Evolutionary conservation across 1,139 yeast species (phyloP), one percentile per base, ranked within the genome.

Genomic region (Suhomyces wounanorum): DNA sequence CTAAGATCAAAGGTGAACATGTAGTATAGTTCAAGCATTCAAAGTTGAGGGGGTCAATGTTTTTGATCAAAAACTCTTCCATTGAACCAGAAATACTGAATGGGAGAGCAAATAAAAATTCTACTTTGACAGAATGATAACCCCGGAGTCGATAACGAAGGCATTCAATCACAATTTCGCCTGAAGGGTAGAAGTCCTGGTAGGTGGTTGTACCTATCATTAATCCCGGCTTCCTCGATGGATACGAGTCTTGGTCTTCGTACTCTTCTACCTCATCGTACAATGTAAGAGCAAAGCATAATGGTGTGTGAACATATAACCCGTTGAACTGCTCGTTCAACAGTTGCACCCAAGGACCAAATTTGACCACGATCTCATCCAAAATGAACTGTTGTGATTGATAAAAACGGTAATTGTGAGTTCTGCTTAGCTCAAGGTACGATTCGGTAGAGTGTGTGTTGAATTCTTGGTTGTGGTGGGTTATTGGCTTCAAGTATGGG

Each of bases 91-190:
- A 45, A 9, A 55, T 41, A 16, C 52, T 33, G 14, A 37, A 36
- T 3, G 57, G 55, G 6, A 53, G 25, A 2, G 53, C 37, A 33
- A 55, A 53, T 10, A 55, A 23, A 31, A 53, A 53, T 28, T 55
- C 55, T 11, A 55, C 39, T n/a, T 45, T 39, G 10, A 50, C 57
- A 3, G 39, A 25, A 16, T 43, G 38, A 35, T 51, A 55, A 1
- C 56, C 56, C 4, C 55, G 46, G 8, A 53, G 46, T 10, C 46
- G 38, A 36, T 55, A 51, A 36, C 55, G 44, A 10, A 55, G 51
- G 25, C 57, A 55, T 40, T 55, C 57, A 17, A 53, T 53, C n/a
- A 55, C 56, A 21, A 55, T 55, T 33, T 55, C 56, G 13, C 57
- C 55, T 11, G 55, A 50, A 16, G 57, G 56, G 42, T 55, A 54